Base-by-base conservation (phyloP, 78 protist genomes). In the Mantamonas sphyraenae region DNA sequence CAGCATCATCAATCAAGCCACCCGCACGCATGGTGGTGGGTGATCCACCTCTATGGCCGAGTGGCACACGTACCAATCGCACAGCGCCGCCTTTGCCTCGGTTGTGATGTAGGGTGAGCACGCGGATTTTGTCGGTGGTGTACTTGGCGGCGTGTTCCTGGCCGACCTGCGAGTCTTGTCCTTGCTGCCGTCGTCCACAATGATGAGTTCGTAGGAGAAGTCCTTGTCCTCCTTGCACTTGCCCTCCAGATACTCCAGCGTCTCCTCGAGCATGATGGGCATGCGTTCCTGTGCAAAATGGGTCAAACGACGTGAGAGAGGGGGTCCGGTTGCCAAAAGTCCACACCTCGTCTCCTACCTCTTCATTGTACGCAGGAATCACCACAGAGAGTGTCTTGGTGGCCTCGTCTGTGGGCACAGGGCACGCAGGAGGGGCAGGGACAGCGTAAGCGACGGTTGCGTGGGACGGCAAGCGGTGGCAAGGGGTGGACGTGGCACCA, bases 21-120 rank as follows among this genome's bases (percentile, higher is more conserved):
- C 12, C 16, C 16, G 12, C 16, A 19, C 53, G 12, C 16, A 19
- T 47, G 28, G 28, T 3, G 3, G 42, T 9, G 30, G 28, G 31
- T 17, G 7, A 35, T 60, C 4, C 64, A 16, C 8, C 37, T 30
- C 24, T n/a, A 10, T 30, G 8, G 28, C 4, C 8, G 24, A 3
- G 28, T n/a, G 7, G 3, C 4, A 5, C 64, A 12, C 64, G 4
- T 33, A 70, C 76, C 73, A 53, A 3, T 0, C 40, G 9, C 0
- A 83, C 82, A 0, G 84, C 88, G 22, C 72, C 76, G 24, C 88
- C 88, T 30, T 83, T 83, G 63, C 88, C 88, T 3, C 79, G 10
- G 65, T 77, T 78, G 38, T 26, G 33, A 2, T 12, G 28, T 16
- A 72, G 30, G 8, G 2, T 43, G 50, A 83, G 43, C 51, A 71